A percentile compares a stretch with the other conserved stretches of the same genome.
Evolutionary conservation across 116 monocot species (phyloP).

Genomic region (Trichopus zeylanicus): DNA sequence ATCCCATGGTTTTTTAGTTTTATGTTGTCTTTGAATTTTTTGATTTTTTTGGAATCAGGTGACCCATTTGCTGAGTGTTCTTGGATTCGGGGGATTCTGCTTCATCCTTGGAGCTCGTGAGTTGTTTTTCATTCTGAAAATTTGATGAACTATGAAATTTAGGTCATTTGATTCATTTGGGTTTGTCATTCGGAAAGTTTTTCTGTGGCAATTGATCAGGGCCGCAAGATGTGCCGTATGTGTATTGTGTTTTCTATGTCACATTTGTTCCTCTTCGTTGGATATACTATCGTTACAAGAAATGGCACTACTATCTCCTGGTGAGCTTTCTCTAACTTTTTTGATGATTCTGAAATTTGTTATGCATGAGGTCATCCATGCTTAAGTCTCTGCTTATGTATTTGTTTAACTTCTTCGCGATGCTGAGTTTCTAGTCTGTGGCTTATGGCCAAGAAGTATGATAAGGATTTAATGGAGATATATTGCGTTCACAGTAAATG

Average conservation of each 20-base stretch:
- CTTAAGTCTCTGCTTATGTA: too few relatives aligned
- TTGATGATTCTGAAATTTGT: not conserved
- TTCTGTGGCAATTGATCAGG: conserved; percentile 35
- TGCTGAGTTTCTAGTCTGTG: too few relatives aligned
- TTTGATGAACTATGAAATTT: too few relatives aligned
- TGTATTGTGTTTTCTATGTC: conserved; percentile 84
- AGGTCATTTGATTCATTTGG: not conserved
- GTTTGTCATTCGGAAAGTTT: not conserved
- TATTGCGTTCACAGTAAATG: too few relatives aligned
- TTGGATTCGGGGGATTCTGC: conserved; percentile 94
- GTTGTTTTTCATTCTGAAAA: conserved; percentile 5
- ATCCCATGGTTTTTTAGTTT: not conserved
- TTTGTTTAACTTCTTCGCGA: too few relatives aligned
- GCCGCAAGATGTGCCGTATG: conserved; percentile 88
- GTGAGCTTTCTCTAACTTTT: conserved; percentile 31
- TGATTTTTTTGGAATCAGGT: conserved; percentile 36
- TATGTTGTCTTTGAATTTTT: not conserved
- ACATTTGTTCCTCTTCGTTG: conserved; percentile 90
- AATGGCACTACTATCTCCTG: conserved; percentile 99
- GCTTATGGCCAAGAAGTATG: too few relatives aligned
- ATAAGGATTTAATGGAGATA: too few relatives aligned
- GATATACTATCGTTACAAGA: conserved; percentile 99
- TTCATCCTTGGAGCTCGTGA: conserved; percentile 90
- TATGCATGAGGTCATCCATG: not conserved
- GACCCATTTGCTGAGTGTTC: conserved; percentile 85